Evolutionary conservation across 116 monocot genomes (phyloP), one percentile per base, ranked within the genome.

Genomic region (Cymodocea nodosa): DNA sequence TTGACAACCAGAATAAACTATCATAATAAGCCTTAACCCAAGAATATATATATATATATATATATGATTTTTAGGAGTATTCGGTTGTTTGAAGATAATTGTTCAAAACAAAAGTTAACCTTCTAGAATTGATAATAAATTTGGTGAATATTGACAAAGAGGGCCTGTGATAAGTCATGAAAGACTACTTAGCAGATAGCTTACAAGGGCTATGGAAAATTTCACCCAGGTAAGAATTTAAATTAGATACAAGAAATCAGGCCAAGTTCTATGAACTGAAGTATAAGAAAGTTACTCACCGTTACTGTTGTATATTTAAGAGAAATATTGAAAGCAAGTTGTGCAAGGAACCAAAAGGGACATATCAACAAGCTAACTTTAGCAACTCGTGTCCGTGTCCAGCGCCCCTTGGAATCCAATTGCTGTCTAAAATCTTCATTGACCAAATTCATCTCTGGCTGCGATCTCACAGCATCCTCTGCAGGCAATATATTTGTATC

Each of bases 291-390:
- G 20, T 63, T 6, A 73, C 78, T 76, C 73, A 95, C 95, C 40
- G 95, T 90, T 16, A 95, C 95, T 67, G 90, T 95, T 52, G 95
- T 95, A 74, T 95, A 95, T 53, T 83, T 90, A 51, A 90, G 87
- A 64, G 95, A 95, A 34, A 90, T 74, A 76, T 95, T 90, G 81
- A 95, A 95, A 23, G 85, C 80, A 16, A 95, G 83, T 53, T 90
- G 95, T 1, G 87, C 95, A 19, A 90, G 71, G 63, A 90, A 95
- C 95, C 95, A 95, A 73, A 95, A 95, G 25, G 95, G 90, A 57
- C 87, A 87, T 40, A 95, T 80, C 61, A 85, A 78, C 63, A 90
- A 61, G 71, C 90, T 90, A 25, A 83, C 81, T 85, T 77, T 89
- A 2, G 90, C 87, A 50, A 90, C 71, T 36, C 81, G 73, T 64